Conservation (phyloP, 2,329 filamentous ascomycete species). For the Alternaria arbusti region DNA sequence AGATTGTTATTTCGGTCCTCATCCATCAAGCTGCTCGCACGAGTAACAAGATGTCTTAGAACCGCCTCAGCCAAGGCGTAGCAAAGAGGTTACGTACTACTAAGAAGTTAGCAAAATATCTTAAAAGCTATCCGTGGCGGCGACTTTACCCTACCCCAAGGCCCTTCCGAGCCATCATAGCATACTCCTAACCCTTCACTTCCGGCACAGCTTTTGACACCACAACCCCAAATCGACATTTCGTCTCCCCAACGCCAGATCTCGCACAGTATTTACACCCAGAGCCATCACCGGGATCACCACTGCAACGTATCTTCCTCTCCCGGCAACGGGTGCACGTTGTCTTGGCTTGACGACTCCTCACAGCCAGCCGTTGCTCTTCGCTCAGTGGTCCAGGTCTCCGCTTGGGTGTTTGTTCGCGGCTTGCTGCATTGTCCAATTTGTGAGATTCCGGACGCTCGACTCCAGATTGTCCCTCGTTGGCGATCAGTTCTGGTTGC, state of each 20-base stretch:
- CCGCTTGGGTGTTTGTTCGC: not conserved
- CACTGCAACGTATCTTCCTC: constrained; percentile 93
- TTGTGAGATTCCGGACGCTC: not conserved
- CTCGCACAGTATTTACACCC: constrained; percentile 78
- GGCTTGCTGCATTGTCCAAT: accelerated
- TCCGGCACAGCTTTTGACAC: accelerated
- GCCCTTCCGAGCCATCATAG: not conserved
- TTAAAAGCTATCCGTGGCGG: not conserved
- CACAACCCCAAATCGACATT: not conserved
- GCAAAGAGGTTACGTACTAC: not conserved
- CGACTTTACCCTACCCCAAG: not conserved
- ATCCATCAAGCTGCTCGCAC: not conserved
- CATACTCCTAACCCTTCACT: not conserved
- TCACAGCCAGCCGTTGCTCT: not conserved
- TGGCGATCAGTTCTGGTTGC: not conserved
- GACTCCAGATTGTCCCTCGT: not conserved
- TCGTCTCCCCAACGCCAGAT: not conserved
- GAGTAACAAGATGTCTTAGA: not conserved
- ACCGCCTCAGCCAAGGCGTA: not conserved
- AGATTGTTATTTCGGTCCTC: not conserved
- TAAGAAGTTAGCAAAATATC: not conserved
- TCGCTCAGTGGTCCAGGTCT: not conserved
- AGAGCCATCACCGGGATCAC: constrained; percentile 75
- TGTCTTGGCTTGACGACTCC: not conserved
- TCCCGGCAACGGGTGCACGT: constrained; percentile 86